A percentile compares a stretch with the other conserved stretches of the same genome.
These are phyloP conservation scores for Hibiscus trionum DNA, from an alignment of 345 rosid genomes.

Conservation along the genomic window DNA sequence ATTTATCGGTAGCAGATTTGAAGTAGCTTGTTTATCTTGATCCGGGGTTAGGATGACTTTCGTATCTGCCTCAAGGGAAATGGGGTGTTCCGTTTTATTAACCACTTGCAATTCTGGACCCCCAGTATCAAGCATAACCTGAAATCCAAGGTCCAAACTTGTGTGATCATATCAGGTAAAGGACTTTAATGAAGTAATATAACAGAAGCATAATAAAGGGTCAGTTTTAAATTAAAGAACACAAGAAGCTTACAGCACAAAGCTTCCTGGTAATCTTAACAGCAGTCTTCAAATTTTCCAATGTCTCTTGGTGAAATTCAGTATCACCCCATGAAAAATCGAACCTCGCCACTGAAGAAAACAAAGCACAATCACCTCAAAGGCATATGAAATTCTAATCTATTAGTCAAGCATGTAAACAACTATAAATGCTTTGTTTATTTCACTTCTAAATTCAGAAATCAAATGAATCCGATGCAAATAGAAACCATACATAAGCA, in stretches of 20 bases:
- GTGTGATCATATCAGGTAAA: background rate
- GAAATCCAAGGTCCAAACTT: slow-evolving; percentile 1
- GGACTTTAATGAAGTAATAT: background rate
- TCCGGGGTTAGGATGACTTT: too few species aligned
- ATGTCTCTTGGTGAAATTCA: slow-evolving; percentile 56
- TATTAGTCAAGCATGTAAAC: too few species aligned
- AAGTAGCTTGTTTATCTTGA: too few species aligned
- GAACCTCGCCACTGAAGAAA: slow-evolving; percentile 49
- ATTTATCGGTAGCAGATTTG: too few species aligned
- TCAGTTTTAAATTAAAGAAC: too few species aligned
- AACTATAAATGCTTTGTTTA: too few species aligned
- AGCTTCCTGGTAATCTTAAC: slow-evolving; percentile 51
- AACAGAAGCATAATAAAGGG: too few species aligned
- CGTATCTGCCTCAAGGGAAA: too few species aligned
- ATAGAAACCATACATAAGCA: too few species aligned
- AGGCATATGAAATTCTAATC: background rate
- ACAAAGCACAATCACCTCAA: too few species aligned
- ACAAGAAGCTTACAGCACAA: slow-evolving; percentile 42
- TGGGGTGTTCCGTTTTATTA: slow-evolving; percentile 38
- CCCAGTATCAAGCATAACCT: slow-evolving; percentile 67
- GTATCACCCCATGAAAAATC: slow-evolving; percentile 69
- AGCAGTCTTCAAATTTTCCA: slow-evolving; percentile 53
- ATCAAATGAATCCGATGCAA: background rate
- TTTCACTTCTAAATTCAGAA: background rate
- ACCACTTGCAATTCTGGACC: slow-evolving; percentile 66